phyloP scores from a whole-genome alignment of 495 filamentous ascomycete genomes.

The Trichoderma reesei region DNA sequence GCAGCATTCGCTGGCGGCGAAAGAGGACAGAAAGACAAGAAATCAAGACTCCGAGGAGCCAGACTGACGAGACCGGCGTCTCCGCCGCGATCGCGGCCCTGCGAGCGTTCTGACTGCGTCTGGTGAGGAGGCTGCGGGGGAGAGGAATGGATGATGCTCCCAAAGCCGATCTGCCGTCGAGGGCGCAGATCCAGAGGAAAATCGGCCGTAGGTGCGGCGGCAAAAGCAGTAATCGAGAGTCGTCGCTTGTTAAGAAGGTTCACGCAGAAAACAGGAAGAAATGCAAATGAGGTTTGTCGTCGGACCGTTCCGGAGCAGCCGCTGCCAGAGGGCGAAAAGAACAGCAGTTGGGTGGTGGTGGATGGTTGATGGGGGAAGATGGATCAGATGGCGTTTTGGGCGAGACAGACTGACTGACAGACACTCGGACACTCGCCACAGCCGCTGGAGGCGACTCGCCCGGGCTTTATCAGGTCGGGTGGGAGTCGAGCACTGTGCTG shows the following conservation, averaged over 20 bases:
- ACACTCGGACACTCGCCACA: not conserved
- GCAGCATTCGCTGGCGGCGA: slow-evolving; percentile 2
- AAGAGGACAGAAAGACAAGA: not conserved
- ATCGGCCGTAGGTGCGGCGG: not conserved
- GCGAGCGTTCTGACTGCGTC: not conserved
- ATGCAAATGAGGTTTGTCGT: not conserved
- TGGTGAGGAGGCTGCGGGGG: slow-evolving; percentile 6
- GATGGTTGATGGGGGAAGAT: too few species aligned
- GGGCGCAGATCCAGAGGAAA: not conserved
- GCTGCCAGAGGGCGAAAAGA: slow-evolving; percentile 6
- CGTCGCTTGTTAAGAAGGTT: not conserved
- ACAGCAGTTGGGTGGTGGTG: not conserved
- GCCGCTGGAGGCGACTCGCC: too few species aligned
- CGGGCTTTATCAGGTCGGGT: too few species aligned
- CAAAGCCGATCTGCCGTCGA: not conserved
- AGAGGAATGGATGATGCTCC: slow-evolving; percentile 2
- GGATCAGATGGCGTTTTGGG: not conserved
- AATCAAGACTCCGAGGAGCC: not conserved
- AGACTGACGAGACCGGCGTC: not conserved
- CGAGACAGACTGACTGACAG: not conserved
- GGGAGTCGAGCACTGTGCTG: too few species aligned
- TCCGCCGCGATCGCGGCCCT: slow-evolving; percentile 4
- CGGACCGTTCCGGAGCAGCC: slow-evolving; percentile 6
- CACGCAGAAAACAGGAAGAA: not conserved
- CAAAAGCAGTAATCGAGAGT: not conserved